Evolutionary conservation across 805 yeast species (phyloP), one percentile per base, ranked within the genome.

Genomic region (Kodamaea laetipori): DNA sequence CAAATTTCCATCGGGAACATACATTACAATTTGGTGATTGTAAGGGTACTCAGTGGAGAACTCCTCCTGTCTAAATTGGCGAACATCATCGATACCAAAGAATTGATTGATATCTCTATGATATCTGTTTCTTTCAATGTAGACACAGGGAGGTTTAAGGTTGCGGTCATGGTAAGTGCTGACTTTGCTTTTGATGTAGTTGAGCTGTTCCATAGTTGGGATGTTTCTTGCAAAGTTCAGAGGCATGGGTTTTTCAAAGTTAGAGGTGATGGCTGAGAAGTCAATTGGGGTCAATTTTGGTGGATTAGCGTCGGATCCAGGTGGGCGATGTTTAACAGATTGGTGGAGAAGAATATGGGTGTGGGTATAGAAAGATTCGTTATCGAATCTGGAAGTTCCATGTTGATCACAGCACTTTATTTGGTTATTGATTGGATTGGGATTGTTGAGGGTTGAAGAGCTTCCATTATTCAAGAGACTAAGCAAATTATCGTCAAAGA

Each of bases 21-120:
- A 41, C 21, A 28, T 33, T 10, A 41, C 45, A 35, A 41, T 41
- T 13, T 41, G 45, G 18, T 37, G 45, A 24, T 41, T 36, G 36
- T 41, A 41, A 6, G 45, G 45, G 17, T 19, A 36, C 18, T 12
- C 27, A 2, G 36, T 31, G 16, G 40, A 21, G 31, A 41, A 41
- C 17, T 28, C 21, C 24, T 41, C 45, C 10, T 16, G 34, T 13
- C 8, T 13, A 7, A 5, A 13, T 9, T 10, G 19, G 6, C 7
- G n/a, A 10, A 30, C 9, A 8, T 9, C 26, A 11, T 15, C 24
- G 8, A 21, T 6, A 6, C 16, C 18, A 8, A 15, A 7, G 17
- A 41, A 41, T 11, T 41, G 32, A 4, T 23, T n/a, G 18, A 41
- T 9, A 30, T 41, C 24, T 12, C 45, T 19, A 2, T n/a, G 9